A percentile compares a stretch with the other conserved stretches of the same genome.
phyloP scores from a whole-genome alignment of 371 early-diverging fungal genomes.

The Cladochytrium tenue region DNA sequence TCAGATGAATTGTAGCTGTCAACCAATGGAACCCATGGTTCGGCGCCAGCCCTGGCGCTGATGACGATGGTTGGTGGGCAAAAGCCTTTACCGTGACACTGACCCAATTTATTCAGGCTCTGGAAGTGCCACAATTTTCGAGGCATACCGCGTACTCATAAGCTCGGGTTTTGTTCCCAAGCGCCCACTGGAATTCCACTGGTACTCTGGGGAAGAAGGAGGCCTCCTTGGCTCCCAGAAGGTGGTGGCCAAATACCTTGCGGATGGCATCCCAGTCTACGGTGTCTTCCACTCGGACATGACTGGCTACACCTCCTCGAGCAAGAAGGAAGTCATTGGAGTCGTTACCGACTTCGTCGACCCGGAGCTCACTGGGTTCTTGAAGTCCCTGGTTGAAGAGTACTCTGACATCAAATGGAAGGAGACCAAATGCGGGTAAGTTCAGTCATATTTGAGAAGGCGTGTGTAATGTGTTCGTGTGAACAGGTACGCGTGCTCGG shows the following conservation, averaged over 20 bases:
- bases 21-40: conserved; percentile 74
- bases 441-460: background rate
- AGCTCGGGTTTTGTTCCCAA: conserved; percentile 16
- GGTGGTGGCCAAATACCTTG: conserved; percentile 27
- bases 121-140: conserved; percentile 20
- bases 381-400: conserved; percentile 45
- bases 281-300: conserved; percentile 27
- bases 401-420: background rate
- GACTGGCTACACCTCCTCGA: conserved; percentile 18
- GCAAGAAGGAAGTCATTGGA: conserved; percentile 65
- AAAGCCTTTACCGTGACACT: background rate
- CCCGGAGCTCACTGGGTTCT: conserved; percentile 64
- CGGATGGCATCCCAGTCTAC: conserved; percentile 13
- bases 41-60: conserved; percentile 41
- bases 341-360: conserved; percentile 82
- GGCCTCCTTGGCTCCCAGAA: conserved; percentile 27
- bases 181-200: conserved; percentile 34
- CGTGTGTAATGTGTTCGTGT: too few relatives aligned
- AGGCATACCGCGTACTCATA: conserved; percentile 17
- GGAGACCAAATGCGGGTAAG: background rate
- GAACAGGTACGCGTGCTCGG: too few relatives aligned
- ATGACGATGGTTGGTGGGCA: background rate
- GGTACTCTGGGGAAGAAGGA: conserved; percentile 38
- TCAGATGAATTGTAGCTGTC: conserved; percentile 55
- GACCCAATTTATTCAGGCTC: background rate